Base-by-base conservation (phyloP, 2,329 filamentous ascomycete species). In the Ascomycota sp. region DNA sequence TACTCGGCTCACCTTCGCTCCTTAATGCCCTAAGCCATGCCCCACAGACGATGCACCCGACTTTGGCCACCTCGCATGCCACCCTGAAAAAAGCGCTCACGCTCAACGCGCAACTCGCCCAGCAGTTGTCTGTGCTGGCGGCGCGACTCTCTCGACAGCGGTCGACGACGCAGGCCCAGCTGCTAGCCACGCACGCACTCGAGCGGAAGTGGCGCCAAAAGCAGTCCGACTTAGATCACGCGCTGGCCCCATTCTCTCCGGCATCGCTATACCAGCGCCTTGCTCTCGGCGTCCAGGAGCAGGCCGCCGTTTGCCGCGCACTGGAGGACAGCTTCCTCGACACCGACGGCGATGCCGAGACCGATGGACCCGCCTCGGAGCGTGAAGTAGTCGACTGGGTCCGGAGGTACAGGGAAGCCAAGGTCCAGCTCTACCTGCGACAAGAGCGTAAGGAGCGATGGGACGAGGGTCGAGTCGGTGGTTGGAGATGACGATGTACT, bases 261-360 rank as follows among this genome's bases (percentile, higher is more conserved):
- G 77, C 81, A 26, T 76, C 79, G 26, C 59, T 95, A 43, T 94
- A 95, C 47, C 78, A 85, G 51, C 65, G 78, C 30, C 60, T 95
- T 8, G 71, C 63, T 27, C 75, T 77, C 34, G 75, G 72, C 8
- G 71, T 91, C 11, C 67, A 69, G 30, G 86, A 95, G 57, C 85
- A 93, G 52, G 82, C 85, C 37, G 58, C 58, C 34, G 62, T 94
- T 11, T 85, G 85, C 40, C 62, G 66, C 34, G 83, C 80, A 2
- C 63, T 95, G 33, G 85, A 94, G 54, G 86, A 93, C 56, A 94
- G 85, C 42, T 95, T 94, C 47, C 56, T 95, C 1, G 82, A 91
- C 25, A 52, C 58, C n/a, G n/a, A n/a, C n/a, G n/a, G n/a, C 27
- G 57, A 53, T 3, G 51, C 43, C 8, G 49, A 44, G 8, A 51